Conservation (phyloP, 129 eudicot genomes). For the Flaveria robusta region DNA sequence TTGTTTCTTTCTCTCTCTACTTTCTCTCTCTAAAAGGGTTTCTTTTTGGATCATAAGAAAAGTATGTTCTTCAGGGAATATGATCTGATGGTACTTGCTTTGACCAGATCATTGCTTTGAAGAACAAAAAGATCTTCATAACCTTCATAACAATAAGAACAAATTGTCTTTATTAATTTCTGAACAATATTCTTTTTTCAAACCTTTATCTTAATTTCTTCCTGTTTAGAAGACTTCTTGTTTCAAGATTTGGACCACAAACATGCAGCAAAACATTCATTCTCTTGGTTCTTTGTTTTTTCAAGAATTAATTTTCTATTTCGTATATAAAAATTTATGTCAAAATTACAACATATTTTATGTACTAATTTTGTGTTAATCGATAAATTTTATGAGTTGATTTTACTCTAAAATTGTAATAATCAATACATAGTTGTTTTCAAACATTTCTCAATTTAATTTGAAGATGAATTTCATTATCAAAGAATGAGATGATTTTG, state of each 20-base stretch:
- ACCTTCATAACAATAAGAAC: constrained; percentile 26
- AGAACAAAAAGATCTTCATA: constrained; percentile 31
- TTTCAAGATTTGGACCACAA: constrained; percentile 46
- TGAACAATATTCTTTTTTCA: constrained; percentile 31
- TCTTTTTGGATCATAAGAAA: constrained; percentile 50
- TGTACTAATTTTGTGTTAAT: not conserved
- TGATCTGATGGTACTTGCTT: constrained; percentile 58
- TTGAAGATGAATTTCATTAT: too few species aligned
- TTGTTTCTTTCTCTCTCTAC: constrained; percentile 7
- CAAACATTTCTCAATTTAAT: too few species aligned
- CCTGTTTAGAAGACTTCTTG: constrained; percentile 38
- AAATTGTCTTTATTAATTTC: constrained; percentile 31
- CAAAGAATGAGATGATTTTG: too few species aligned
- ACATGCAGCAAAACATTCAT: constrained; percentile 43
- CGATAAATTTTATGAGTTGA: not conserved
- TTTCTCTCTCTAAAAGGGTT: constrained; percentile 37
- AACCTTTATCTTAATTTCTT: constrained; percentile 27
- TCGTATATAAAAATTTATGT: constrained; percentile 9
- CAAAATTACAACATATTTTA: constrained; percentile 12
- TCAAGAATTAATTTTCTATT: not conserved
- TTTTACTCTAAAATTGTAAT: not conserved
- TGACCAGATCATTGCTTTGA: constrained; percentile 76
- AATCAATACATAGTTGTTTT: too few species aligned
- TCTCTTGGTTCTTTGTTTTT: constrained; percentile 21
- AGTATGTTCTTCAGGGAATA: constrained; percentile 44